Conservation (phyloP, 2,329 filamentous ascomycete species). For the Periglandula ipomoeae region DNA sequence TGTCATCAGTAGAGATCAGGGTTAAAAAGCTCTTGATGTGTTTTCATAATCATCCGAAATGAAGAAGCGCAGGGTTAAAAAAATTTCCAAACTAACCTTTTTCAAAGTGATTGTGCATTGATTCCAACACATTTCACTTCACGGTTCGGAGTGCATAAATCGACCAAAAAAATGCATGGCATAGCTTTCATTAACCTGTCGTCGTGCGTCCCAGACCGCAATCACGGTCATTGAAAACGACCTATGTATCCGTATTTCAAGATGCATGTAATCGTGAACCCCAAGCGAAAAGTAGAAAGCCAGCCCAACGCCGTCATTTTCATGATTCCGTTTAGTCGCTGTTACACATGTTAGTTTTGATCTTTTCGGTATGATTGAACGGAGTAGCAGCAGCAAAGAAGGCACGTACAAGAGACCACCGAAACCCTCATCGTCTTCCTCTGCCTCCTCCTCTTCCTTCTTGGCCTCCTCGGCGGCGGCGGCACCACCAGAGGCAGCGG, state of each 20-base stretch:
- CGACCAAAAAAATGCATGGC: slow-evolving; percentile 3
- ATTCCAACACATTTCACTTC: not conserved
- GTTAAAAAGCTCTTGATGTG: slow-evolving; percentile 59
- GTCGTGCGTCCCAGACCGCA: slow-evolving; percentile 26
- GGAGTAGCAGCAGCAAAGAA: too few species aligned
- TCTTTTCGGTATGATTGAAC: too few species aligned
- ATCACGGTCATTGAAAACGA: slow-evolving; percentile 32
- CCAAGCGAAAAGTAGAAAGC: slow-evolving; percentile 32
- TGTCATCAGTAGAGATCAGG: slow-evolving; percentile 53
- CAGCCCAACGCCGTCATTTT: slow-evolving; percentile 28
- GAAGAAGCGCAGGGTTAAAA: not conserved
- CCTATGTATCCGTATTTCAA: slow-evolving; percentile 35
- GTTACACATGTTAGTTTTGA: slow-evolving; percentile 28
- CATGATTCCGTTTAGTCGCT: slow-evolving; percentile 43
- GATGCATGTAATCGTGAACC: slow-evolving; percentile 34
- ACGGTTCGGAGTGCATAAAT: not conserved
- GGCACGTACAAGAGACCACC: slow-evolving; percentile 64
- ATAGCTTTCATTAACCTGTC: slow-evolving; percentile 19
- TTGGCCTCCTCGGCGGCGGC: slow-evolving; percentile 53
- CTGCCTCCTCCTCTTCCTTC: slow-evolving; percentile 60
- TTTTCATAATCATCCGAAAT: slow-evolving; percentile 45
- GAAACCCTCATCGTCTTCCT: slow-evolving; percentile 62
- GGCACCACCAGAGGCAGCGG: slow-evolving; percentile 47
- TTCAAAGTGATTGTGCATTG: not conserved
- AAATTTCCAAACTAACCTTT: slow-evolving; percentile 32